A percentile compares a stretch with the other conserved stretches of the same genome.
These are phyloP conservation scores for Termitomyces sp. DNA, from an alignment of 768 basidiomycete species.

Conservation along the genomic window DNA sequence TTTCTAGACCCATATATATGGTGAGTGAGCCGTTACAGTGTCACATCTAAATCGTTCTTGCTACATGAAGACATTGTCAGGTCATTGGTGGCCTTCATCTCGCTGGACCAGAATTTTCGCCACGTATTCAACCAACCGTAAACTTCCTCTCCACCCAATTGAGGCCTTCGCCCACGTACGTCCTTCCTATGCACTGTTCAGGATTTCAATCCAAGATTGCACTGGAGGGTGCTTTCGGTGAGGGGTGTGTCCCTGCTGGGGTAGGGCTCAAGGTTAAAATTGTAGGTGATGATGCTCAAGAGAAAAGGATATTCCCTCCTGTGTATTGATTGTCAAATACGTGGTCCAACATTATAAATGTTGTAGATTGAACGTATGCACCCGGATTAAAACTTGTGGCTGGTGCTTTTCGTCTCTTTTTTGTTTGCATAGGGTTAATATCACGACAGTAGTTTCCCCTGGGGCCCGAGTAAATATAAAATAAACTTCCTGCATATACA, in stretches of 20 bases:
- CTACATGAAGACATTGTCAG: slow-evolving; percentile 32
- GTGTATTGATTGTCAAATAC: slow-evolving; percentile 13
- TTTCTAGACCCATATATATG: slow-evolving; percentile 75
- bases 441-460: too few species aligned
- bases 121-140: slow-evolving; percentile 67
- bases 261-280: slow-evolving; percentile 67
- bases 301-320: slow-evolving; percentile 33
- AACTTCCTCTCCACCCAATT: slow-evolving; percentile 63
- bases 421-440: too few species aligned
- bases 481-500: too few species aligned
- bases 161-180: slow-evolving; percentile 59
- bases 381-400: too few species aligned
- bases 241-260: slow-evolving; percentile 75
- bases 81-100: slow-evolving; percentile 82
- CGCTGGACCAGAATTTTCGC: slow-evolving; percentile 61
- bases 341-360: too few species aligned
- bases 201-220: slow-evolving; percentile 77
- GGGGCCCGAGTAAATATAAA: too few species aligned
- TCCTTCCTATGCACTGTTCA: slow-evolving; percentile 85
- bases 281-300: slow-evolving; percentile 40
- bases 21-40: slow-evolving; percentile 30
- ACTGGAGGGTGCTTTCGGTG: slow-evolving; percentile 64
- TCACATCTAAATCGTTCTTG: not conserved
- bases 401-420: too few species aligned
- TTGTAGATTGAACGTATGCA: too few species aligned